phyloP scores from a whole-genome alignment of 495 filamentous ascomycete genomes.

The Penicillium chermesinum region DNA sequence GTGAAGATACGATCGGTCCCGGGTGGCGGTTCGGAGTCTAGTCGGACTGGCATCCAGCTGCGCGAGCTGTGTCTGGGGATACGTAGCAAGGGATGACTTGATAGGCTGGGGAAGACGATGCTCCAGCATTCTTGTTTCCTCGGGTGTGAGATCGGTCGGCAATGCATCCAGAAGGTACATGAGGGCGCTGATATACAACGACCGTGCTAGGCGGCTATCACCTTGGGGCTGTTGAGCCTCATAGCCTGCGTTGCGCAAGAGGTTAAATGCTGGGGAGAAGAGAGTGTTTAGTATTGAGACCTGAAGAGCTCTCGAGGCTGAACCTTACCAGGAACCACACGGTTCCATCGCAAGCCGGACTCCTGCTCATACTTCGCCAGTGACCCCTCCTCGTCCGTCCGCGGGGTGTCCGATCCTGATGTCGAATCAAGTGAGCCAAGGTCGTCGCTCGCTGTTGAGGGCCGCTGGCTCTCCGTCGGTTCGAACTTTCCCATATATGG shows the following conservation, averaged over 20 bases:
- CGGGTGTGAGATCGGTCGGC: conserved; percentile 49
- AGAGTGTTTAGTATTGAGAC: background rate
- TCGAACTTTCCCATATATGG: conserved; percentile 4
- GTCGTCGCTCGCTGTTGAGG: conserved; percentile 18
- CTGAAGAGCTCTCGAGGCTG: background rate
- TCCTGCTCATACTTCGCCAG: conserved; percentile 28
- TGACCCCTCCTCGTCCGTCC: conserved; percentile 7
- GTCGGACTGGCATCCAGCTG: conserved; percentile 28
- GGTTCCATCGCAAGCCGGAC: conserved; percentile 40
- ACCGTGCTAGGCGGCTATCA: conserved; percentile 49
- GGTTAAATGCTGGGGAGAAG: conserved; percentile 35
- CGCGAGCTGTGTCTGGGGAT: conserved; percentile 11
- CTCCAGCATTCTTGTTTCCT: conserved; percentile 28
- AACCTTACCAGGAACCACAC: conserved; percentile 35
- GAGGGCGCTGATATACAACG: conserved; percentile 61
- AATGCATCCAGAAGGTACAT: conserved; percentile 63
- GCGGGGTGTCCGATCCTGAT: conserved; percentile 12
- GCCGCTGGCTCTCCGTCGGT: conserved; percentile 9
- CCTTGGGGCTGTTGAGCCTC: conserved; percentile 36
- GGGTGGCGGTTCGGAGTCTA: background rate
- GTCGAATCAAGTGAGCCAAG: conserved; percentile 13
- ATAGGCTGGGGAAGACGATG: conserved; percentile 28
- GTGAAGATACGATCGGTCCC: conserved; percentile 49
- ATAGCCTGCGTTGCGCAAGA: conserved; percentile 35
- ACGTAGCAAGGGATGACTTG: conserved; percentile 12